Evolutionary conservation across 2,329 filamentous ascomycete species (phyloP), one percentile per base, ranked within the genome.

Genomic region (Sclerotinia nivalis): DNA sequence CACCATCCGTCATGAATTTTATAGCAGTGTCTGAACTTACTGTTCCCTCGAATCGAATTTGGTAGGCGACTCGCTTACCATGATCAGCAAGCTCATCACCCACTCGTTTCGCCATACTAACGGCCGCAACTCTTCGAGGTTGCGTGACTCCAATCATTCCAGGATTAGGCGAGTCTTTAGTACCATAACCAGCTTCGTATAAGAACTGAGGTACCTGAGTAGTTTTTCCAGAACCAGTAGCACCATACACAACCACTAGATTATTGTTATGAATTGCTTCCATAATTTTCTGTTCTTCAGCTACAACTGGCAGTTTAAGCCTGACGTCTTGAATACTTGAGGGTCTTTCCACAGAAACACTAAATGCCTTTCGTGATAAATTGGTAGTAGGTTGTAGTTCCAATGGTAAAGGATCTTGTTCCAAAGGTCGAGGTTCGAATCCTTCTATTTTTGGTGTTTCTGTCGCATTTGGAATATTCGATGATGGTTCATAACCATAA

Each of bases 1-100:
- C 93, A 85, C 96, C 96, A 80, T 99, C 96, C 0, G 96, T 99
- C 94, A 99, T 97, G 82, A 98, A 99, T 79, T 99, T 99, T 79
- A 99, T 88, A 8, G 93, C 91, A 0, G 96, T 99, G 66, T 93
- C 90, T 40, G 89, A 84, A 62, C 89, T 88, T 1, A 91, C 89
- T 0, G 90, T 95, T 64, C 91, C 93, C 78, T 99, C 96, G 74
- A 98, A 99, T 34, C 96, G 91, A 75, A 99, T 97, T 79, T 94
- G 96, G 79, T 98, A 96, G 6, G 92, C 93, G 9, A 99, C 94
- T 61, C 87, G 87, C 37, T 90, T 84, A n/a, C 89, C 89, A 75
- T 90, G 88, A 60, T 91, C 85, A 1, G 93, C 93, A 55, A 99
- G 81, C 78, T 99, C 96, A 72, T 94, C 89, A 0, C 87, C 89